Evolutionary conservation across 2,329 filamentous ascomycete species (phyloP).

Genomic region (Colletotrichum endophyticum): DNA sequence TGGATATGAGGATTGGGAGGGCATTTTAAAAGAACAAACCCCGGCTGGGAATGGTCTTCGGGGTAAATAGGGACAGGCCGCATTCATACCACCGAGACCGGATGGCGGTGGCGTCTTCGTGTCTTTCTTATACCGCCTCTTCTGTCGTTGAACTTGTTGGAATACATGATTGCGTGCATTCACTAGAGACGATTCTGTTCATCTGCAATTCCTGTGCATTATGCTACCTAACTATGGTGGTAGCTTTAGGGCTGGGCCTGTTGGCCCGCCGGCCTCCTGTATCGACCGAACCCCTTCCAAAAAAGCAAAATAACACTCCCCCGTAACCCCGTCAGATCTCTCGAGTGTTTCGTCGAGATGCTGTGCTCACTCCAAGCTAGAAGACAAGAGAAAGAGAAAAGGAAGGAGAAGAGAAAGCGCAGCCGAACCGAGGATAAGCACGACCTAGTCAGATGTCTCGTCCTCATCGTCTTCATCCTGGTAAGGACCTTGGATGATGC

Average conservation of each 20-base stretch:
- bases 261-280: not conserved
- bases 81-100: conserved; percentile 6
- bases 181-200: not conserved
- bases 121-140: conserved; percentile 10
- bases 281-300: not conserved
- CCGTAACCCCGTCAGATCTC: not conserved
- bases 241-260: not conserved
- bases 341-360: not conserved
- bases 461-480: not conserved
- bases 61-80: conserved; percentile 1
- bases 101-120: conserved; percentile 13
- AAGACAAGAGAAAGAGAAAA: not conserved
- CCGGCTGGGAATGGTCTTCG: conserved; percentile 1
- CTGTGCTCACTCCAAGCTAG: not conserved
- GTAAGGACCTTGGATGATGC: not conserved
- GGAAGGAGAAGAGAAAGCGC: not conserved
- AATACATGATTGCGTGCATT: conserved; percentile 6
- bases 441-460: not conserved
- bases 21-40: conserved; percentile 1
- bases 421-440: not conserved
- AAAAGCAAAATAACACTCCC: not conserved
- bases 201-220: not conserved
- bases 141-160: conserved; percentile 7
- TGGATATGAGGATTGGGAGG: conserved; percentile 4
- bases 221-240: not conserved